These are phyloP conservation scores for Suillus subluteus DNA, from an alignment of 768 basidiomycete species.

Conservation along the genomic window DNA sequence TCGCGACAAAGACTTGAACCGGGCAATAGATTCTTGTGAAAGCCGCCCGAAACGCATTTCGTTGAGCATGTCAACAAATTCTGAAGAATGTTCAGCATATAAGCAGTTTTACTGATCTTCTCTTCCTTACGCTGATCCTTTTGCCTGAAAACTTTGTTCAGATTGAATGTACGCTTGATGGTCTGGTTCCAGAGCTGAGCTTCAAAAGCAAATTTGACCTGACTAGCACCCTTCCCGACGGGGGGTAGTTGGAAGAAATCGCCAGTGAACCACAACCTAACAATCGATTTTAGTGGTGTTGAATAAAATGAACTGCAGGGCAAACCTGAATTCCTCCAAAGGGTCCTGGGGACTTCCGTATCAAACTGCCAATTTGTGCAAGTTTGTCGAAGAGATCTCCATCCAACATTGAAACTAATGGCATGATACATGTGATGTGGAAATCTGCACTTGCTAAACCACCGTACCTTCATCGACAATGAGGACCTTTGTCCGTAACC, in stretches of 20 bases:
- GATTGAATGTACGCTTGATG: constrained; percentile 83
- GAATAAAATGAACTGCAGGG: not conserved
- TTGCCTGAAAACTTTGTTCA: constrained; percentile 95
- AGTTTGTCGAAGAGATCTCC: constrained; percentile 93
- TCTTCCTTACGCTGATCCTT: constrained; percentile 74
- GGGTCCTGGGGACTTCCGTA: constrained; percentile 67
- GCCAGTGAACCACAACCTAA: constrained; percentile 88
- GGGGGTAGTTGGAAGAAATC: constrained; percentile 99
- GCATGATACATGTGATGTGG: constrained; percentile 5
- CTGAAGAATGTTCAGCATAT: constrained; percentile 42
- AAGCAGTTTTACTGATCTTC: not conserved
- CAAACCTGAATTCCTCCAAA: constrained; percentile 94
- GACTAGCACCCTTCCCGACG: constrained; percentile 62
- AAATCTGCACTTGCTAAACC: not conserved
- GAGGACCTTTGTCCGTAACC: constrained; percentile 83
- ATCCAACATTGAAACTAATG: constrained; percentile 94
- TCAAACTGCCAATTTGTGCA: constrained; percentile 61
- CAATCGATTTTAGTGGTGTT: not conserved
- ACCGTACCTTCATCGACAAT: constrained; percentile 78
- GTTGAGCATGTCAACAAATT: constrained; percentile 95
- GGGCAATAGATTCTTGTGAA: constrained; percentile 61
- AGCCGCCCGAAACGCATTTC: constrained; percentile 94
- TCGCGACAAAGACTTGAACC: constrained; percentile 73
- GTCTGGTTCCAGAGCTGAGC: constrained; percentile 75
- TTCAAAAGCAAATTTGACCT: constrained; percentile 91